Evolutionary conservation across 257 asterid genomes (phyloP).

Genomic region (Nicotiana otophora): DNA sequence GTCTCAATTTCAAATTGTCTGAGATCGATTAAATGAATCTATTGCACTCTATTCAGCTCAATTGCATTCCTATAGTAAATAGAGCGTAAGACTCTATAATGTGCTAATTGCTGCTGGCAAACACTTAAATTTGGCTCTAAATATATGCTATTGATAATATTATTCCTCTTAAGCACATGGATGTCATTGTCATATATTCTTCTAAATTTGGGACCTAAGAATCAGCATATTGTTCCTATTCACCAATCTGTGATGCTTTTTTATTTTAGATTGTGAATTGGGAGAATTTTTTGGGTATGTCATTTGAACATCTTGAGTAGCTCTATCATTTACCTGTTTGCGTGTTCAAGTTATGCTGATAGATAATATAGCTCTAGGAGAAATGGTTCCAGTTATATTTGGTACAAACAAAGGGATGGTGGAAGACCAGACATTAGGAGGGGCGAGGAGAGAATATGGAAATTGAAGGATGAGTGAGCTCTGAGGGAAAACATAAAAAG

Average conservation of each 20-base stretch:
- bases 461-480: neutral
- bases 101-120: neutral
- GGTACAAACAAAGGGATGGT: neutral
- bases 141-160: neutral
- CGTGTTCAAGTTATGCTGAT: neutral
- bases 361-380: neutral
- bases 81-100: neutral
- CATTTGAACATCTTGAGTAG: neutral
- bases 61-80: neutral
- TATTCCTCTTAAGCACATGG: neutral
- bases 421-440: neutral
- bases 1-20: neutral
- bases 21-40: neutral
- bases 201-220: neutral
- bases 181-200: neutral
- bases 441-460: neutral
- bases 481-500: neutral
- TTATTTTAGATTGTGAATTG: neutral
- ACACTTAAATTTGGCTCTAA: neutral
- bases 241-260: neutral
- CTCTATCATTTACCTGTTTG: neutral
- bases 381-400: neutral
- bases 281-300: neutral
- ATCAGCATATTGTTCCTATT: neutral
- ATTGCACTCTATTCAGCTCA: neutral